phyloP scores from a whole-genome alignment of 768 basidiomycete species.

The Chalciporus sphaerocephalus region DNA sequence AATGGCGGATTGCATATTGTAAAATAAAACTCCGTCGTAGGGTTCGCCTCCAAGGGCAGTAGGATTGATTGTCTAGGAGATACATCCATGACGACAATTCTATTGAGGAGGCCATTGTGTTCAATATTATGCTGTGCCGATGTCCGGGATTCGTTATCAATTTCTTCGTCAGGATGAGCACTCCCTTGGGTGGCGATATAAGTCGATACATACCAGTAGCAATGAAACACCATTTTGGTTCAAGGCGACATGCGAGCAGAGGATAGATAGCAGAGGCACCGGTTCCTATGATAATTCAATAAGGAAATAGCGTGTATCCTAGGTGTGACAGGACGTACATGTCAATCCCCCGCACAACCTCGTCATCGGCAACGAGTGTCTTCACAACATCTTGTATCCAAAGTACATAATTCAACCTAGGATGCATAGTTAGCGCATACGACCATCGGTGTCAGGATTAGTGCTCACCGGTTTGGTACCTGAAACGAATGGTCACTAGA shows the following conservation, averaged over 20 bases:
- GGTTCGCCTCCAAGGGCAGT: slow-evolving; percentile 16
- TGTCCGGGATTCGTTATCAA: slow-evolving; percentile 59
- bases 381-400: slow-evolving; percentile 73
- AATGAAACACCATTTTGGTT: slow-evolving; percentile 53
- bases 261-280: slow-evolving; percentile 91
- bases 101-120: slow-evolving; percentile 48
- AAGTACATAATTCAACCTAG: slow-evolving; percentile 80
- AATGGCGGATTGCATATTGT: slow-evolving; percentile 98
- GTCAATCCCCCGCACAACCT: slow-evolving; percentile 55
- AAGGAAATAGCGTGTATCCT: background rate
- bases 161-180: slow-evolving; percentile 43
- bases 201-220: slow-evolving; percentile 55
- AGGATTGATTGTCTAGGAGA: slow-evolving; percentile 43
- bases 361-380: slow-evolving; percentile 22
- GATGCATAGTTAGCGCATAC: background rate
- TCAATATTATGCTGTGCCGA: slow-evolving; percentile 56
- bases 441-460: background rate
- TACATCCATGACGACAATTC: slow-evolving; percentile 46
- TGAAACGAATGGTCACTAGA: slow-evolving; percentile 22
- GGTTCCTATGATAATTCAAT: slow-evolving; percentile 58
- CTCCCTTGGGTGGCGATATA: background rate
- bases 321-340: slow-evolving; percentile 47
- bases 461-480: slow-evolving; percentile 68
- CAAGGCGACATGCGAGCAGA: slow-evolving; percentile 57
- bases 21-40: slow-evolving; percentile 51